These are phyloP conservation scores for Trichoderma asperelloides DNA, from an alignment of 495 filamentous ascomycete species.

Conservation along the genomic window DNA sequence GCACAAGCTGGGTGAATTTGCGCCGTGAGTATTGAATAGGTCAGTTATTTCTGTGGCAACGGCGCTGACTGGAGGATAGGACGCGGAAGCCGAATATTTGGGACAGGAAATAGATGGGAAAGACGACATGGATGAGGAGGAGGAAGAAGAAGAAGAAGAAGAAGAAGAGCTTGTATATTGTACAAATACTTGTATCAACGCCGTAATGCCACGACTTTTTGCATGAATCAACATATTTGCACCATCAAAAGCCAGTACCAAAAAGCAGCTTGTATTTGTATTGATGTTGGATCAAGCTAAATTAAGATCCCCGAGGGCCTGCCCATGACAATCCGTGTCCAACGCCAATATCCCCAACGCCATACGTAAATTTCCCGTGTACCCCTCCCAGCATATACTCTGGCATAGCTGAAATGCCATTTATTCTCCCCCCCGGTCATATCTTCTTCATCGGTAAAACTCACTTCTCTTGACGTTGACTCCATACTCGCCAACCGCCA, in stretches of 20 bases:
- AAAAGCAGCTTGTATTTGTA: background rate
- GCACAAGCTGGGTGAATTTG: constrained; percentile 93
- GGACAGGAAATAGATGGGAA: constrained; percentile 23
- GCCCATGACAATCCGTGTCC: background rate
- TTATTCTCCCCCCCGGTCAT: background rate
- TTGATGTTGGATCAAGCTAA: background rate
- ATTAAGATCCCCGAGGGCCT: background rate
- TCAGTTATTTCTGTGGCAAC: background rate
- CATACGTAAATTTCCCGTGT: background rate
- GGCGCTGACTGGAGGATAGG: constrained; percentile 34
- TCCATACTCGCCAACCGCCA: constrained; percentile 94
- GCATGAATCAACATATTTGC: background rate
- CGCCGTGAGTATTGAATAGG: constrained; percentile 53
- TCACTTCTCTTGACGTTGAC: constrained; percentile 95
- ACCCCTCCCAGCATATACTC: background rate
- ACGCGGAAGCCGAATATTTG: constrained; percentile 76
- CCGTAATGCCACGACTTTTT: constrained; percentile 2
- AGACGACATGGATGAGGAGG: background rate
- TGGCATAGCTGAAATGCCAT: background rate
- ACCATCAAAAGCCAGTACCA: background rate
- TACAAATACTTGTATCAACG: constrained; percentile 2
- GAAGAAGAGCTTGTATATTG: constrained; percentile 2
- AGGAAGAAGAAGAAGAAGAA: background rate
- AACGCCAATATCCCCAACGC: constrained; percentile 9
- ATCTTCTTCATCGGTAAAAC: constrained; percentile 69